Conservation (phyloP, 768 basidiomycete species). For the Cystofilobasidium macerans region DNA sequence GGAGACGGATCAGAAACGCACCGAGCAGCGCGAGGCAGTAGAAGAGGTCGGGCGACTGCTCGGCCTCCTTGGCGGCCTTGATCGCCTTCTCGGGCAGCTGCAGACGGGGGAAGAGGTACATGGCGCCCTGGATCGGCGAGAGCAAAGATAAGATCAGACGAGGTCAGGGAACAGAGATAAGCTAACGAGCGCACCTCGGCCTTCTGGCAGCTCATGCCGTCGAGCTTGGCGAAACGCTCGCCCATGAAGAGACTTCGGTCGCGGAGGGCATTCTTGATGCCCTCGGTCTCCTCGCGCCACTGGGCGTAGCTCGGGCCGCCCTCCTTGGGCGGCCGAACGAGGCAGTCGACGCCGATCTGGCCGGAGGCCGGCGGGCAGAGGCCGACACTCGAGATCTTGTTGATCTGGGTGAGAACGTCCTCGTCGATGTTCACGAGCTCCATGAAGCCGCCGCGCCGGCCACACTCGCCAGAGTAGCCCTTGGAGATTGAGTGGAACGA, state of each 20-base stretch:
- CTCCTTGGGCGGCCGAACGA: constrained; percentile 76
- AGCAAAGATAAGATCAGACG: not conserved
- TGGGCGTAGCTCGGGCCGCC: constrained; percentile 64
- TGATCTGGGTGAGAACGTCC: constrained; percentile 71
- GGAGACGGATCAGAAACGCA: constrained; percentile 33
- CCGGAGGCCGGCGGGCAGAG: constrained; percentile 84
- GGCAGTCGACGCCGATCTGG: constrained; percentile 84
- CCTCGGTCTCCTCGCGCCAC: constrained; percentile 73
- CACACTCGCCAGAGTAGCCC: constrained; percentile 91
- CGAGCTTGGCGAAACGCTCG: constrained; percentile 62
- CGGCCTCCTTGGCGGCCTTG: constrained; percentile 56
- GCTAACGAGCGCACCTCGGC: constrained; percentile 41
- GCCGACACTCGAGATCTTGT: constrained; percentile 88
- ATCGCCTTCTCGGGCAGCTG: constrained; percentile 60
- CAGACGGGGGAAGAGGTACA: constrained; percentile 86
- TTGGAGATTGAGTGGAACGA: constrained; percentile 98
- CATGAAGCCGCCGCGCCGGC: constrained; percentile 92
- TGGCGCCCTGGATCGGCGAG: constrained; percentile 69
- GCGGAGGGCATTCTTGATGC: constrained; percentile 64
- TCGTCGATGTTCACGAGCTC: constrained; percentile 72
- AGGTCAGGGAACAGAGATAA: not conserved
- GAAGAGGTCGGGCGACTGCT: constrained; percentile 76
- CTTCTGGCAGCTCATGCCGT: constrained; percentile 80
- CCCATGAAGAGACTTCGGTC: constrained; percentile 63
- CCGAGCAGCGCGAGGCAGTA: constrained; percentile 78